Base-by-base conservation (phyloP, 2,329 filamentous ascomycete genomes). In the Xenoacremonium recifei region DNA sequence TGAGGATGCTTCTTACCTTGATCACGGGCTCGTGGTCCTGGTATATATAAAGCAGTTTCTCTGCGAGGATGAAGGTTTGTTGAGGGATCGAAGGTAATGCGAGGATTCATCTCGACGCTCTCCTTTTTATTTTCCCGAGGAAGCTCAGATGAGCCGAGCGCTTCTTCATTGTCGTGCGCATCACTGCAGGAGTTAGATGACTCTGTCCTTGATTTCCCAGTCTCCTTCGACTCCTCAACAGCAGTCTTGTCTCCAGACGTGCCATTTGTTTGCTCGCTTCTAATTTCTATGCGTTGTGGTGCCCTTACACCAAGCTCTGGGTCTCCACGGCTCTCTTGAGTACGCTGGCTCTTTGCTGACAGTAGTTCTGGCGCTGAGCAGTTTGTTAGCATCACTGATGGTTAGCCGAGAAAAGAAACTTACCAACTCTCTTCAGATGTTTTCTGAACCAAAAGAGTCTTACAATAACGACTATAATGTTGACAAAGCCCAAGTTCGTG, bases 381-480 rank as follows among this genome's bases (percentile, higher is more conserved):
- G n/a, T n/a, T n/a, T n/a, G n/a, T n/a, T n/a, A n/a, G n/a, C n/a
- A n/a, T n/a, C n/a, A n/a, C n/a, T n/a, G n/a, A n/a, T n/a, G n/a
- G n/a, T n/a, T n/a, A n/a, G n/a, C n/a, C n/a, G n/a, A n/a, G n/a
- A n/a, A n/a, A n/a, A n/a, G n/a, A n/a, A n/a, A 54, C 58, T 10
- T 36, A 65, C 63, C 68, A 5, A 67, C 51, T 27, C 63, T 53
- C 42, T 67, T 68, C 4, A 77, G 56, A 13, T 65, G 65, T 39
- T 69, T 70, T 32, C 68, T 61, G 49, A 78, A 78, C 71, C 73
- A 78, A 35, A 63, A 56, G 4, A 78, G 50, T 0, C 75, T 65
- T 1, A 73, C 66, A 11, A 71, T 50, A 4, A 78, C 71, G 5
- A 77, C 70, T 6, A 72, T 38, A 3, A 71, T 68, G 49, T 77